These are phyloP conservation scores for Mimosa bimucronata DNA, from an alignment of 306 rosid species.

Conservation along the genomic window DNA sequence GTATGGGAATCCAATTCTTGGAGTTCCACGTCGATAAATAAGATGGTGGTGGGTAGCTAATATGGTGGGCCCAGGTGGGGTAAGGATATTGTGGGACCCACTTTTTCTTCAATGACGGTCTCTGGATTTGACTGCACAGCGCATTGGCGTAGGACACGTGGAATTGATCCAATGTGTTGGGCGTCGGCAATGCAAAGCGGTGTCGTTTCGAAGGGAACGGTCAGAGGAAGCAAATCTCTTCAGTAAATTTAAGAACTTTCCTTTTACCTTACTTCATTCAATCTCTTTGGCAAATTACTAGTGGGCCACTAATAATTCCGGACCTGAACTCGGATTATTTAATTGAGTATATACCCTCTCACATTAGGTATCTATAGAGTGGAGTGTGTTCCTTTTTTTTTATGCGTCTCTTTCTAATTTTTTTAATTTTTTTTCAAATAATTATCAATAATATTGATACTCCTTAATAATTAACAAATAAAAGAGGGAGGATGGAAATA, in stretches of 20 bases:
- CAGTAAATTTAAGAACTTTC: background rate
- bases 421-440: too few relatives aligned
- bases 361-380: too few relatives aligned
- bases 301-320: too few relatives aligned
- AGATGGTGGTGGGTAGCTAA: background rate
- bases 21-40: background rate
- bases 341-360: too few relatives aligned
- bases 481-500: too few relatives aligned
- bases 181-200: slow-evolving; percentile 10
- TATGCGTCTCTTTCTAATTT: too few relatives aligned
- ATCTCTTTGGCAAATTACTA: too few relatives aligned
- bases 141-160: background rate
- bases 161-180: background rate
- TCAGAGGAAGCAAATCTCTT: background rate
- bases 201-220: background rate
- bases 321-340: too few relatives aligned
- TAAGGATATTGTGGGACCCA: slow-evolving; percentile 6
- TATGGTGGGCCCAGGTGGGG: background rate
- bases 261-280: background rate
- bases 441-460: too few relatives aligned
- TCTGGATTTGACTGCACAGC: background rate
- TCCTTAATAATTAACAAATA: too few relatives aligned
- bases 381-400: too few relatives aligned
- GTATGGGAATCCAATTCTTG: slow-evolving; percentile 34
- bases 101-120: background rate